Conservation (phyloP, 2,329 filamentous ascomycete genomes). For the Truncatella angustata region DNA sequence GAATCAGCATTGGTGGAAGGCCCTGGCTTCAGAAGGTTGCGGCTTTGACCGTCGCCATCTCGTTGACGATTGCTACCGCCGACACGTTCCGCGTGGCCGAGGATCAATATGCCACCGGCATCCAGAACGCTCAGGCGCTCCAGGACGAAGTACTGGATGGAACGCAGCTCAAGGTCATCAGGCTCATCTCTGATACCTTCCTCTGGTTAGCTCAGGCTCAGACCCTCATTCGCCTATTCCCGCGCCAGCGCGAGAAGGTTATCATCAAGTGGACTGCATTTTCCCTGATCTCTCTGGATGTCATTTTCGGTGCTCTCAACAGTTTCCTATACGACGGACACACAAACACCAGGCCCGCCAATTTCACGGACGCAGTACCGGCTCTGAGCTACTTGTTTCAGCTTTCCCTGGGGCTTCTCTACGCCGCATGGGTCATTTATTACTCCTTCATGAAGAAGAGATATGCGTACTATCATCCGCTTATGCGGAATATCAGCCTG, state of each 20-base stretch:
- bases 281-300: constrained; percentile 84
- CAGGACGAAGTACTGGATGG: constrained; percentile 80
- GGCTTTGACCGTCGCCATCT: constrained; percentile 72
- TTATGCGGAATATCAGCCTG: constrained; percentile 86
- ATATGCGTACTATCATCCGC: constrained; percentile 84
- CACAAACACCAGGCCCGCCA: constrained; percentile 61
- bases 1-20: constrained; percentile 83
- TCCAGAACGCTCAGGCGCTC: constrained; percentile 74
- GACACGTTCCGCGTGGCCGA: constrained; percentile 87
- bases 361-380: constrained; percentile 86
- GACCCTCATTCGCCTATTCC: constrained; percentile 92
- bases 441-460: constrained; percentile 89
- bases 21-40: constrained; percentile 91
- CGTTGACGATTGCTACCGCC: constrained; percentile 87
- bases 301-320: constrained; percentile 88
- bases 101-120: constrained; percentile 74
- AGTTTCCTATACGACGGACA: constrained; percentile 65
- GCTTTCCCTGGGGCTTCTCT: constrained; percentile 79
- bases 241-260: constrained; percentile 93
- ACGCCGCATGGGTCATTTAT: constrained; percentile 92
- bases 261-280: constrained; percentile 99
- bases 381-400: constrained; percentile 90
- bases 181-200: constrained; percentile 93
- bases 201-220: constrained; percentile 97
- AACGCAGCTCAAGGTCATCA: constrained; percentile 82